A percentile compares a stretch with the other conserved stretches of the same genome.
Evolutionary conservation across 371 early-diverging fungal species (phyloP).

Genomic region (Rhizopus stolonifer): DNA sequence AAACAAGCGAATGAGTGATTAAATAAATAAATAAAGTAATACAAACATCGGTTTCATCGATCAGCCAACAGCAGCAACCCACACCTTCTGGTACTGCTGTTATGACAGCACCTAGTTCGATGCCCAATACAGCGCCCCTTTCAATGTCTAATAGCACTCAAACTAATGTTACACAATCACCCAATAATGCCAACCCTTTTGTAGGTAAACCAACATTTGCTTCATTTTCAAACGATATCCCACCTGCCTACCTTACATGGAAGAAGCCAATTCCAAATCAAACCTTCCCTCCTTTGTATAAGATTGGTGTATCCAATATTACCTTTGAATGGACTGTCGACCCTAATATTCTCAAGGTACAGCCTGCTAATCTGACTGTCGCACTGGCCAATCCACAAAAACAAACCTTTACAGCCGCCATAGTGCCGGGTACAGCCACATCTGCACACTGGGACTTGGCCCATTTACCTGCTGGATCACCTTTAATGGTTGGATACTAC

Average conservation of each 20-base stretch:
- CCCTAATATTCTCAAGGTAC: slow-evolving; percentile 36
- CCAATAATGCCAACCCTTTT: slow-evolving; percentile 33
- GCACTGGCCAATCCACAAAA: slow-evolving; percentile 48
- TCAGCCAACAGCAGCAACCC: slow-evolving; percentile 12
- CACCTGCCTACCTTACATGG: slow-evolving; percentile 49
- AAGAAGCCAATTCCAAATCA: slow-evolving; percentile 50
- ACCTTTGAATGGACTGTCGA: slow-evolving; percentile 48
- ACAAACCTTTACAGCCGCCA: slow-evolving; percentile 37
- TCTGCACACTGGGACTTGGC: slow-evolving; percentile 47
- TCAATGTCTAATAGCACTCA: slow-evolving; percentile 23
- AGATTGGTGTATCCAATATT: slow-evolving; percentile 45
- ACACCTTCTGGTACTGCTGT: slow-evolving; percentile 9
- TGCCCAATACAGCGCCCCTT: slow-evolving; percentile 11
- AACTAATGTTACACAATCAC: slow-evolving; percentile 31
- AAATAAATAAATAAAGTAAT: not conserved
- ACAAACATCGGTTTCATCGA: not conserved
- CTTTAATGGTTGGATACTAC: slow-evolving; percentile 49
- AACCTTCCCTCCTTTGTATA: slow-evolving; percentile 43
- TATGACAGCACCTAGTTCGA: slow-evolving; percentile 13
- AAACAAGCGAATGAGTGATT: not conserved
- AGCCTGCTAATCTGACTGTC: slow-evolving; percentile 41
- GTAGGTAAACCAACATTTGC: slow-evolving; percentile 41
- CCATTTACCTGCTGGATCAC: slow-evolving; percentile 25
- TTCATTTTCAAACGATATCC: slow-evolving; percentile 37
- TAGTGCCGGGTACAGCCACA: slow-evolving; percentile 44